Evolutionary conservation across 2,329 filamentous ascomycete species (phyloP).

Genomic region (Lachnellula subtilissima): DNA sequence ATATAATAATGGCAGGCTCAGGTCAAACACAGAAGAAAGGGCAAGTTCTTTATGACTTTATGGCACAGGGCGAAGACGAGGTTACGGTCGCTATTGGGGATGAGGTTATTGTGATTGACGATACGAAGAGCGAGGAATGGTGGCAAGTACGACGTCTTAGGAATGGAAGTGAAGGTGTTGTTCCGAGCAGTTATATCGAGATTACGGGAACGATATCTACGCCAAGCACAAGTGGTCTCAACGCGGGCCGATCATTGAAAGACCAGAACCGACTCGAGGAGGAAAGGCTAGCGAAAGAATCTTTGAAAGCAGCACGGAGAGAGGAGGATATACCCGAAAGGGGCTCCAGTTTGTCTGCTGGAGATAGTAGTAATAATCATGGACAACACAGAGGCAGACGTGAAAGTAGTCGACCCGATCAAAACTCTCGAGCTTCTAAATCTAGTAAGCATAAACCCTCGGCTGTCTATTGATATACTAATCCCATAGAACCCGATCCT

Average conservation of each 20-base stretch:
- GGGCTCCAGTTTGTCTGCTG: slow-evolving; percentile 69
- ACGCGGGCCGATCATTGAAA: slow-evolving; percentile 61
- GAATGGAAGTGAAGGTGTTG: slow-evolving; percentile 91
- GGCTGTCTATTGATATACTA: slow-evolving; percentile 10
- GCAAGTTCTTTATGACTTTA: slow-evolving; percentile 87
- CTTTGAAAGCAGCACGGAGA: slow-evolving; percentile 55
- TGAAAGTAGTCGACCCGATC: slow-evolving; percentile 60
- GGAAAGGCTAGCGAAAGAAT: slow-evolving; percentile 75
- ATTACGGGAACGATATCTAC: slow-evolving; percentile 63
- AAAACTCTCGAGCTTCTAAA: slow-evolving; percentile 53
- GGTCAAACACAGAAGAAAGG: slow-evolving; percentile 73
- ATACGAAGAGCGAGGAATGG: slow-evolving; percentile 93
- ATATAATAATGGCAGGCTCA: slow-evolving; percentile 77
- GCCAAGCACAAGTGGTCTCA: slow-evolving; percentile 48
- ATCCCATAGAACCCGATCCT: slow-evolving; percentile 66
- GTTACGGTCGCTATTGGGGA: slow-evolving; percentile 87
- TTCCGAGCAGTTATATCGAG: slow-evolving; percentile 95
- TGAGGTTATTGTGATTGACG: slow-evolving; percentile 85
- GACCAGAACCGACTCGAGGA: slow-evolving; percentile 79
- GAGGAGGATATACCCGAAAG: slow-evolving; percentile 70
- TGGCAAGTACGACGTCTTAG: slow-evolving; percentile 90
- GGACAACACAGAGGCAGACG: slow-evolving; percentile 67
- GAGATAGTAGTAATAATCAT: slow-evolving; percentile 62
- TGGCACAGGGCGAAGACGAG: slow-evolving; percentile 94
- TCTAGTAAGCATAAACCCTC: slow-evolving; percentile 57